Conservation (phyloP, 2,329 filamentous ascomycete genomes). For the Bipolaris gigantea region DNA sequence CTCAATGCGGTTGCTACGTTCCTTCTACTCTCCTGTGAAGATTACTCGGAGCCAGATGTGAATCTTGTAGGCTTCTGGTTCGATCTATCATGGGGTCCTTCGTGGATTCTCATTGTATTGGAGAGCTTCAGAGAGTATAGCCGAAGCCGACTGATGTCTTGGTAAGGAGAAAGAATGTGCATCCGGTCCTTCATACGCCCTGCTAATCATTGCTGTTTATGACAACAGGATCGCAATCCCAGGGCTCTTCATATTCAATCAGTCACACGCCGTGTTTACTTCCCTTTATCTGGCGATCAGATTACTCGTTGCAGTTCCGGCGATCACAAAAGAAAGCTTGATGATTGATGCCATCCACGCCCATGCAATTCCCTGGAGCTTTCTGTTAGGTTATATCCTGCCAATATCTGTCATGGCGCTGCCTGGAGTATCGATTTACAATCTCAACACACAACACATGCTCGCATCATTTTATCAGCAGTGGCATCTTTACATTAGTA, state of each 20-base stretch:
- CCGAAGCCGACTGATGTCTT: not conserved
- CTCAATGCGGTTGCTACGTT: constrained; percentile 1
- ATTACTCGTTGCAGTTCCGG: not conserved
- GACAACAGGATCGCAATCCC: not conserved
- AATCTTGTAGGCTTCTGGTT: constrained; percentile 1
- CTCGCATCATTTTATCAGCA: not conserved
- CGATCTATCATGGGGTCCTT: not conserved
- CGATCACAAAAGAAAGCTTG: not conserved
- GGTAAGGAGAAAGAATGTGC: not conserved
- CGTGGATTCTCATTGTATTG: not conserved
- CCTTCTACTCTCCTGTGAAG: not conserved
- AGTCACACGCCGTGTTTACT: not conserved
- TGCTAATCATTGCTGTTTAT: not conserved
- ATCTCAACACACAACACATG: not conserved
- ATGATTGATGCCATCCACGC: not conserved
- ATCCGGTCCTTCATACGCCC: not conserved
- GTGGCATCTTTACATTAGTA: constrained; percentile 1
- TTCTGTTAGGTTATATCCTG: not conserved
- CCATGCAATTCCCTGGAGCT: not conserved
- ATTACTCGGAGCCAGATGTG: not conserved
- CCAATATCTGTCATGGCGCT: not conserved
- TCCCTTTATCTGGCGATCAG: constrained; percentile 1
- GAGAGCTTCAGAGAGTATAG: constrained; percentile 1
- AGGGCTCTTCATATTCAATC: not conserved
- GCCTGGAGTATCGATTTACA: not conserved